Evolutionary conservation across 805 yeast genomes (phyloP).

Genomic region (Saccharomycopsis sp.): DNA sequence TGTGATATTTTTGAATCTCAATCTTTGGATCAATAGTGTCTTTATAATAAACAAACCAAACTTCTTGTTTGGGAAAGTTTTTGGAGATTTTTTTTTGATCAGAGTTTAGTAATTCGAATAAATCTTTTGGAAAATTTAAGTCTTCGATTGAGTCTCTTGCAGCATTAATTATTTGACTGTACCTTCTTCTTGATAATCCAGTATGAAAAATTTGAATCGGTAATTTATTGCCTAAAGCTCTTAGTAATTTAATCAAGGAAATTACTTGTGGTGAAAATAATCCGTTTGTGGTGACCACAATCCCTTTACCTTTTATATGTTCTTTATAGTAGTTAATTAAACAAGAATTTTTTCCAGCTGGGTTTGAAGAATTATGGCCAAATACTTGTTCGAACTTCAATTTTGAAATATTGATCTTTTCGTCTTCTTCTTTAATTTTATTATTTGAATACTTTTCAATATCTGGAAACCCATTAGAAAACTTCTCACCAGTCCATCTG

Average conservation of each 20-base stretch:
- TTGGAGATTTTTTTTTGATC: neutral
- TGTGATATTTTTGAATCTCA: conserved; percentile 25
- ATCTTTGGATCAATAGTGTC: conserved; percentile 12
- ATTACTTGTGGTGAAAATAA: conserved; percentile 23
- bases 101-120: neutral
- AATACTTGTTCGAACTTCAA: no score
- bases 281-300: conserved; percentile 27
- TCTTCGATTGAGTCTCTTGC: conserved; percentile 2
- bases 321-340: conserved; percentile 2
- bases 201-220: conserved; percentile 33
- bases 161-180: conserved; percentile 2
- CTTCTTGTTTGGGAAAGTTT: conserved; percentile 21
- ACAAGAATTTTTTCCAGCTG: conserved; percentile 2
- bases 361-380: no score
- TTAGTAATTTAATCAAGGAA: conserved; percentile 30
- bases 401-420: no score
- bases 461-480: no score
- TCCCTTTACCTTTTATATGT: conserved; percentile 26
- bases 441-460: neutral
- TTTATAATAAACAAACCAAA: conserved; percentile 24
- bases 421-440: conserved; percentile 10
- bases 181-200: conserved; percentile 17
- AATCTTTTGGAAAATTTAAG: neutral
- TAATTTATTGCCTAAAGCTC: conserved; percentile 25
- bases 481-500: conserved; percentile 29